Base-by-base conservation (phyloP, 371 early-diverging fungal genomes). In the Parasitella parasitica region DNA sequence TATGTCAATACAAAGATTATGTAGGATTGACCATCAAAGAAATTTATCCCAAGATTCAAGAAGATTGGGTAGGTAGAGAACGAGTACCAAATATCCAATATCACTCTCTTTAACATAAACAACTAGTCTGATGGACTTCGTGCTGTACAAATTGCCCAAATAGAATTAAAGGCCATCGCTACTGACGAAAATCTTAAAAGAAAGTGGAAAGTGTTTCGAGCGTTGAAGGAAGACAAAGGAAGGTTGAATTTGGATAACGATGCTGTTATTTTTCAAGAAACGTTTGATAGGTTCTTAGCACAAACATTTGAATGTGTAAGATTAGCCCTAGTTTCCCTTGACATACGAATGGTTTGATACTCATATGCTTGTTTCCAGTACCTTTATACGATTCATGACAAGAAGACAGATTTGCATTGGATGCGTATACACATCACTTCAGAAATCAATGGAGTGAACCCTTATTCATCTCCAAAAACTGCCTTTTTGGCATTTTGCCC, bases 351-450 rank as follows among this genome's bases (percentile, higher is more conserved):
- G 6, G 32, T 32, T 32, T 32, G 32, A 32, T 4, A 32, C 3
- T 32, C 32, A 32, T 32, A 1, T 32, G n/a, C n/a, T 32, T 32
- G 4, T 32, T 32, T 32, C 11, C 54, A 84, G 84, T 78, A 84
- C 59, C 59, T 82, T 0, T 70, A 69, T 49, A 61, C 54, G 3
- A 41, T 54, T 39, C 67, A 59, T 11, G 59, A 76, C 8, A 64
- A 70, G 28, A 57, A 71, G 6, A 43, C 57, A 6, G 53, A 63
- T 11, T 70, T 73, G 50, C 51, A 75, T 38, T 83, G 86, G 83
- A 63, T 81, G n/a, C 69, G 82, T 49, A 72, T 85, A 39, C 67
- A 73, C 30, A 46, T 83, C 20, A 71, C 69, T 54, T 77, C 80
- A 9, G 43, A 43, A 11, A 9, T 43, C 9, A 43, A 5, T 22